Base-by-base conservation (phyloP, 2,329 filamentous ascomycete genomes). In the Exophiala bonariae region DNA sequence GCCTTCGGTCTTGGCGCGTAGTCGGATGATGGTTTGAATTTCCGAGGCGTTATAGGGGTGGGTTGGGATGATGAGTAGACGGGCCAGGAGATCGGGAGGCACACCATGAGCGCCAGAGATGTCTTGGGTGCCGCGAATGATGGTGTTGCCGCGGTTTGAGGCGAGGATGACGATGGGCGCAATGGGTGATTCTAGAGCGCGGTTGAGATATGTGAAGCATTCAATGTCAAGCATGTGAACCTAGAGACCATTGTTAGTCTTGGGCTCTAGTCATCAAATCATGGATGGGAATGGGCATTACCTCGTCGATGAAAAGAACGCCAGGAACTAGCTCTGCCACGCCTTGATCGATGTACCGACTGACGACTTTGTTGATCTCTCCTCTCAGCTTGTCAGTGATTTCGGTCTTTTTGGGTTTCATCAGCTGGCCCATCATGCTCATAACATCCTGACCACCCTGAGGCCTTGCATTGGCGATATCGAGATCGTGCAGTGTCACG, bases 341-440 rank as follows among this genome's bases (percentile, higher is more conserved):
- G 53, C 93, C 93, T 73, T 97, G 92, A 66, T 97, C 93, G 60
- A 99, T 99, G 72, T 97, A 99, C 70, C 92, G 90, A 78, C 90
- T 96, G 59, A 99, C 93, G 22, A 99, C 92, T 75, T 97, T 97
- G 81, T 99, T 96, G 75, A 99, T 97, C 74, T 99, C 93, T 46
- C 82, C 77, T 51, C 93, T 83, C 63, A 99, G 76, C 76, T 99
- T 99, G 72, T 99, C 93, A 22, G 93, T 99, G 64, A 99, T 97
- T 69, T 99, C 93, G 4, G 93, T 99, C 84, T 96, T 96, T 77
- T 95, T 95, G 53, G 93, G 93, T 80, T 97, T 97, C 90, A 97
- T 96, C 64, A 99, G 75, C 72, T 99, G 93, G 62, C 93, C 93
- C 92, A 99, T 97, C 93, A 99, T 97, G 75, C 91, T 96, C 91